Conservation (phyloP, 306 rosid species). For the Acacia acuminata region DNA sequence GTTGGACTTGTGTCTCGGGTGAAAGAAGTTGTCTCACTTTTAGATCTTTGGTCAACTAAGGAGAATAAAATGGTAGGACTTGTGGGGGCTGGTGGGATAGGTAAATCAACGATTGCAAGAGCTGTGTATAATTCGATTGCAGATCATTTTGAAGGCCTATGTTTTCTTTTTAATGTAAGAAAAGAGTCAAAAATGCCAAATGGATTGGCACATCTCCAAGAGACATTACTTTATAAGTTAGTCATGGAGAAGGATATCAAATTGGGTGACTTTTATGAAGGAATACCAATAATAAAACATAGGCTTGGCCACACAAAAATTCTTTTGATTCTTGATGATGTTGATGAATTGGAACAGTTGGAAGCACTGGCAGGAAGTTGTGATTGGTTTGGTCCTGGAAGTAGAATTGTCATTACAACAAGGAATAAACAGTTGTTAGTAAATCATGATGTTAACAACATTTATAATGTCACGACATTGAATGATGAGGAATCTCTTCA, state of each 20-base stretch:
- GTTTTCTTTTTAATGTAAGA: not conserved
- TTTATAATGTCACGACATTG: not conserved
- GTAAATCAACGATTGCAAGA: not conserved
- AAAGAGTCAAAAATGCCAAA: not conserved
- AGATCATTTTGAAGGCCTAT: not conserved
- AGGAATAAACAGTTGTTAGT: not conserved
- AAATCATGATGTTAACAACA: not conserved
- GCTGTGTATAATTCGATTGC: not conserved
- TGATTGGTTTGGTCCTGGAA: not conserved
- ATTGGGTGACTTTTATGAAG: not conserved
- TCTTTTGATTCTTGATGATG: not conserved
- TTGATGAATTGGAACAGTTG: not conserved
- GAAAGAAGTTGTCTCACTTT: not conserved
- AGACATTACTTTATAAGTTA: not conserved
- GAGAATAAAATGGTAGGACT: not conserved
- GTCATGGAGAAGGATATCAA: not conserved
- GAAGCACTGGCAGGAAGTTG: not conserved
- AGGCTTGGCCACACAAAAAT: not conserved
- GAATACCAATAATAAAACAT: not conserved
- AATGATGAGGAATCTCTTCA: not conserved
- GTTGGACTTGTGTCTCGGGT: conserved; percentile 13
- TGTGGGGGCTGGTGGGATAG: not conserved
- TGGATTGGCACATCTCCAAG: not conserved
- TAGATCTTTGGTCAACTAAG: not conserved
- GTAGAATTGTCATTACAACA: not conserved